Conservation (phyloP, 495 filamentous ascomycete species). For the Neurospora tetraspora region DNA sequence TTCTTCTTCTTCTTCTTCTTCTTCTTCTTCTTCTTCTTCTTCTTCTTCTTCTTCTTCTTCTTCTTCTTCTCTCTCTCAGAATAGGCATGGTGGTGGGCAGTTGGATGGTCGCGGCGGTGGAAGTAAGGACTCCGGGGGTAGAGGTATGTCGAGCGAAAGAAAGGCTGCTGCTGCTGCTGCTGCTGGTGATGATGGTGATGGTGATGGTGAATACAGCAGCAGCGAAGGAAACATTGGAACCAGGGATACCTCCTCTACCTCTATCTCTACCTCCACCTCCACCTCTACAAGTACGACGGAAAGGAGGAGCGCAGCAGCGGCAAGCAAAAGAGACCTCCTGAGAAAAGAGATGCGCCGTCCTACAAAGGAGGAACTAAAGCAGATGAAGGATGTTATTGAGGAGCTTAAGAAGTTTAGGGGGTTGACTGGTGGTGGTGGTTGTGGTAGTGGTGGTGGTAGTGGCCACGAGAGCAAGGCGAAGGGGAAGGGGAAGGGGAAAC, state of each 20-base stretch:
- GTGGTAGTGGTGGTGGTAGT: not conserved
- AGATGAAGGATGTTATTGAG: constrained; percentile 29
- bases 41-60: not conserved
- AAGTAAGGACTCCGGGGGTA: not conserved
- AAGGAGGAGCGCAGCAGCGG: not conserved
- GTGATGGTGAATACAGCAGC: not conserved
- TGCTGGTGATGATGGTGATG: not conserved
- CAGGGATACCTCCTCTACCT: constrained; percentile 2
- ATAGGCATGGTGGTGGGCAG: not conserved
- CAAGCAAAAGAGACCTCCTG: not conserved
- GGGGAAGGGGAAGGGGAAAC: not conserved
- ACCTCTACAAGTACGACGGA: constrained; percentile 18
- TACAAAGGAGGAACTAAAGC: constrained; percentile 4
- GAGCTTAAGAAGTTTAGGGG: constrained; percentile 28
- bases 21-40: not conserved
- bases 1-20: not conserved
- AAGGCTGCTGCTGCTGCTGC: not conserved
- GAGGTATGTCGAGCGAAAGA: not conserved
- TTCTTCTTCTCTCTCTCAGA: not conserved
- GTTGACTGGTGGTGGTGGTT: constrained; percentile 1
- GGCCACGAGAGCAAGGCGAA: not conserved
- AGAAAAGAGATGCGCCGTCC: constrained; percentile 12
- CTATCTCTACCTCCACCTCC: not conserved
- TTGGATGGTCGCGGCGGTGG: not conserved
- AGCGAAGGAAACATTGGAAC: not conserved